phyloP scores from a whole-genome alignment of 306 rosid genomes.

The Parietaria judaica region DNA sequence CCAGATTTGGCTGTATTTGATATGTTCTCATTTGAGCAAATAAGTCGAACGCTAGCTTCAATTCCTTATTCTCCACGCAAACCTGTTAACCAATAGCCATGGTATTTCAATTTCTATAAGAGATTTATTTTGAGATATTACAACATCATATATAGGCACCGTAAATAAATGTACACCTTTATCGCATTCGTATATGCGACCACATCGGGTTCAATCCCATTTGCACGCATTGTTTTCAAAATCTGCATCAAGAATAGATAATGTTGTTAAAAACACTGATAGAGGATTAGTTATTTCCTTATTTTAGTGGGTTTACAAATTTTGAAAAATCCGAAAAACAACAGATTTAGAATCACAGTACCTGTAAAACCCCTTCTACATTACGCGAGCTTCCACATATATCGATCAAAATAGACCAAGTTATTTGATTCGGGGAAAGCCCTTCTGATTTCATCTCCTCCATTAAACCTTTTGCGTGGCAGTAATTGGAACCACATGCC shows the following conservation, averaged over 20 bases:
- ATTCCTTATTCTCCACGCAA: constrained; percentile 59
- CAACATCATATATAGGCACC: constrained; percentile 1
- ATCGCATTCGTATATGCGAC: constrained; percentile 77
- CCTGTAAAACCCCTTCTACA: constrained; percentile 74
- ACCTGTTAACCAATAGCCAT: constrained; percentile 46
- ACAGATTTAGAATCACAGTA: constrained; percentile 21
- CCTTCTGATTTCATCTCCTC: constrained; percentile 68
- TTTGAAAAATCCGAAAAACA: constrained; percentile 1
- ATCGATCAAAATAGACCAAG: constrained; percentile 85
- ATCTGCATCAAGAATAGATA: constrained; percentile 40
- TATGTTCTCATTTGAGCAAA: constrained; percentile 77
- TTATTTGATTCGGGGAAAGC: constrained; percentile 75
- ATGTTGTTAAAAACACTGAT: no score
- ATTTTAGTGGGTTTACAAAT: neutral
- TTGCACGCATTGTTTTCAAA: constrained; percentile 55
- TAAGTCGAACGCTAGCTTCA: constrained; percentile 50
- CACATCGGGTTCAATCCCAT: constrained; percentile 79
- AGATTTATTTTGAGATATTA: constrained; percentile 2
- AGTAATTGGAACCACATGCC: constrained; percentile 90
- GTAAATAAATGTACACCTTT: constrained; percentile 48
- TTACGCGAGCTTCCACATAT: constrained; percentile 56
- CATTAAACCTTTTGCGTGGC: constrained; percentile 70
- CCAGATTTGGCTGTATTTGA: constrained; percentile 68
- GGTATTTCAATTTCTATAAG: constrained; percentile 15
- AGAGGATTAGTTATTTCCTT: neutral